Evolutionary conservation across 345 rosid species (phyloP).

Genomic region (Gossypium mustelinum): DNA sequence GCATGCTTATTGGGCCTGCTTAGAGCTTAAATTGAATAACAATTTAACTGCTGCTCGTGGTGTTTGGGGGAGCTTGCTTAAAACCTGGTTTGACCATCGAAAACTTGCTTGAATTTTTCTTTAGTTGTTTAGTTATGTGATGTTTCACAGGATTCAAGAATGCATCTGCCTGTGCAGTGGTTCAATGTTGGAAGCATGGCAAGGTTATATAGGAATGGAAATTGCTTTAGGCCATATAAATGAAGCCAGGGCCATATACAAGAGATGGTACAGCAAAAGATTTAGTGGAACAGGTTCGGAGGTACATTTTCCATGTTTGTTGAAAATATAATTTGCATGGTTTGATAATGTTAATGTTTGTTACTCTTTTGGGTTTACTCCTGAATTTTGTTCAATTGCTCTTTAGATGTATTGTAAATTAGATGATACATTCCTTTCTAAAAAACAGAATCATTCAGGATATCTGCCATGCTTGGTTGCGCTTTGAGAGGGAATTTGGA

Average conservation of each 20-base stretch:
- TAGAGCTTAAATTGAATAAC: slow-evolving; percentile 69
- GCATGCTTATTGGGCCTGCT: slow-evolving; percentile 71
- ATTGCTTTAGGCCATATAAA: slow-evolving; percentile 50
- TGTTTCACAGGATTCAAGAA: not conserved
- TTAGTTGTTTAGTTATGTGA: not conserved
- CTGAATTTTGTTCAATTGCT: slow-evolving; percentile 19
- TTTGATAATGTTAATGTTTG: not conserved
- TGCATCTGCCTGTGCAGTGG: slow-evolving; percentile 43
- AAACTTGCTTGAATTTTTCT: not conserved
- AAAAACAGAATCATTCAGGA: slow-evolving; percentile 80
- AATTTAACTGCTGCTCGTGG: slow-evolving; percentile 64
- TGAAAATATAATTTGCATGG: not conserved
- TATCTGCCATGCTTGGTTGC: slow-evolving; percentile 78
- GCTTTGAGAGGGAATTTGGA: slow-evolving; percentile 81
- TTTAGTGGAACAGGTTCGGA: slow-evolving; percentile 75
- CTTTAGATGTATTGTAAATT: slow-evolving; percentile 34
- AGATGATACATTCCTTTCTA: slow-evolving; percentile 59
- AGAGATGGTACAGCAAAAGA: slow-evolving; percentile 80
- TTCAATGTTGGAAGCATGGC: slow-evolving; percentile 84
- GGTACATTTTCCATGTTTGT: slow-evolving; percentile 34
- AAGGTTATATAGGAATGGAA: slow-evolving; percentile 80
- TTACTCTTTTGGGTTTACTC: not conserved
- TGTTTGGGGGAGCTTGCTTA: slow-evolving; percentile 84
- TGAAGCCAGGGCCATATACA: slow-evolving; percentile 82
- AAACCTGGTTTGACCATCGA: slow-evolving; percentile 52